Conservation (phyloP, 2,329 filamentous ascomycete species). For the Phialocephala sp. region DNA sequence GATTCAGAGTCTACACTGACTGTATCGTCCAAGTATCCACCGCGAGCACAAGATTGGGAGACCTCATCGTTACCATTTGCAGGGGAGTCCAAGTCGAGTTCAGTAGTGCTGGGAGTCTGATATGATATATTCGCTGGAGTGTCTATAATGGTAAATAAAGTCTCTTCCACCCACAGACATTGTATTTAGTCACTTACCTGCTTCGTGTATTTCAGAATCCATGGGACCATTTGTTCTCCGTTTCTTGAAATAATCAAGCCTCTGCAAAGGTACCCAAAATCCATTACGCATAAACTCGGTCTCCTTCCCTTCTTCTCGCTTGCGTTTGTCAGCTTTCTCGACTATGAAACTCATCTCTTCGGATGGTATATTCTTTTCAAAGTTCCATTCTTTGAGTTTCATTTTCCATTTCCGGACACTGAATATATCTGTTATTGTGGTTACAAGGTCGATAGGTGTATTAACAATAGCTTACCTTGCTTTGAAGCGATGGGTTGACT, state of each 20-base stretch:
- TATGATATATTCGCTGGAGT: conserved; percentile 11
- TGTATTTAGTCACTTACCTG: conserved; percentile 5
- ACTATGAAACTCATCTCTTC: conserved; percentile 14
- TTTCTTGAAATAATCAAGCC: conserved; percentile 2
- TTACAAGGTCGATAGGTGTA: conserved; percentile 8
- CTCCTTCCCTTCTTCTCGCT: conserved; percentile 8
- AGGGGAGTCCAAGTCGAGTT: conserved; percentile 6
- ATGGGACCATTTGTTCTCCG: neutral
- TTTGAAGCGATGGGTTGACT: conserved; percentile 10
- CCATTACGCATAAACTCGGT: conserved; percentile 8
- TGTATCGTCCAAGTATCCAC: conserved; percentile 1
- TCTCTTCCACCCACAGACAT: neutral
- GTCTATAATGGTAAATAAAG: conserved; percentile 9
- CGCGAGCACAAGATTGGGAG: conserved; percentile 5
- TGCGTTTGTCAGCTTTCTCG: conserved; percentile 7
- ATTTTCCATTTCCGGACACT: conserved; percentile 14
- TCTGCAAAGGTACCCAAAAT: neutral
- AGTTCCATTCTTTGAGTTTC: conserved; percentile 12
- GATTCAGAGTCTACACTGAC: conserved; percentile 1
- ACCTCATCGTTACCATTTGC: conserved; percentile 1
- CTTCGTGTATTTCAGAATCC: conserved; percentile 1
- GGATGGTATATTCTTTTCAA: conserved; percentile 7
- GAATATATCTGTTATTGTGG: conserved; percentile 6
- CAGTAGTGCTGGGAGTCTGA: conserved; percentile 6
- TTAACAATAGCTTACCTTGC: conserved; percentile 7